These are phyloP conservation scores for Fusarium tupiense DNA, from an alignment of 2,329 filamentous ascomycete genomes.

Conservation along the genomic window DNA sequence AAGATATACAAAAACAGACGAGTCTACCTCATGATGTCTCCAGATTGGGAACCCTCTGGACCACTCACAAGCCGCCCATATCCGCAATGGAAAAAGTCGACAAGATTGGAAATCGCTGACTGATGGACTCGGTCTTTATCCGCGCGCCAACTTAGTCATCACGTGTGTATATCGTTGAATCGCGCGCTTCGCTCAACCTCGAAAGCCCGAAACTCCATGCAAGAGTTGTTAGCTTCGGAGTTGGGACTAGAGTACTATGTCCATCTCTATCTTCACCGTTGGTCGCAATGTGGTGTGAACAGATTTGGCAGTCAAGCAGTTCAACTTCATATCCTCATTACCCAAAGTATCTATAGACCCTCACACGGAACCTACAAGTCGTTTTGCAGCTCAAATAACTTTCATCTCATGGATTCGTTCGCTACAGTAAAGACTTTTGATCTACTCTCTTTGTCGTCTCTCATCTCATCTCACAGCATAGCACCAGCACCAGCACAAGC, in stretches of 20 bases:
- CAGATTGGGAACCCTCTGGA: background rate
- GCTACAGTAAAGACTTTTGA: slow-evolving; percentile 15
- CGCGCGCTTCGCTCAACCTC: background rate
- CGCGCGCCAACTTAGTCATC: slow-evolving; percentile 42
- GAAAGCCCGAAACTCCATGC: background rate
- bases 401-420: slow-evolving; percentile 12
- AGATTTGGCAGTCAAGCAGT: no score
- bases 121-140: slow-evolving; percentile 22
- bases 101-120: slow-evolving; percentile 37
- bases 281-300: background rate
- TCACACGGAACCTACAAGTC: background rate
- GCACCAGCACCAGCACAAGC: slow-evolving; percentile 23
- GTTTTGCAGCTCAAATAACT: background rate
- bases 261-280: background rate
- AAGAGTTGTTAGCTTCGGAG: background rate
- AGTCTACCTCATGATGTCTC: slow-evolving; percentile 26
- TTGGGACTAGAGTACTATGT: no score
- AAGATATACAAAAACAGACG: slow-evolving; percentile 5
- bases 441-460: slow-evolving; percentile 11
- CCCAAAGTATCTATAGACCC: background rate
- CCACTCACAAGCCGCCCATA: slow-evolving; percentile 30
- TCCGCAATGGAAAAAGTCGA: slow-evolving; percentile 4
- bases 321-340: background rate
- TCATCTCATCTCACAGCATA: slow-evolving; percentile 20
- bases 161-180: background rate